These are phyloP conservation scores for Wallacemonas sp. DNA, from an alignment of 208 protist species.

Conservation along the genomic window DNA sequence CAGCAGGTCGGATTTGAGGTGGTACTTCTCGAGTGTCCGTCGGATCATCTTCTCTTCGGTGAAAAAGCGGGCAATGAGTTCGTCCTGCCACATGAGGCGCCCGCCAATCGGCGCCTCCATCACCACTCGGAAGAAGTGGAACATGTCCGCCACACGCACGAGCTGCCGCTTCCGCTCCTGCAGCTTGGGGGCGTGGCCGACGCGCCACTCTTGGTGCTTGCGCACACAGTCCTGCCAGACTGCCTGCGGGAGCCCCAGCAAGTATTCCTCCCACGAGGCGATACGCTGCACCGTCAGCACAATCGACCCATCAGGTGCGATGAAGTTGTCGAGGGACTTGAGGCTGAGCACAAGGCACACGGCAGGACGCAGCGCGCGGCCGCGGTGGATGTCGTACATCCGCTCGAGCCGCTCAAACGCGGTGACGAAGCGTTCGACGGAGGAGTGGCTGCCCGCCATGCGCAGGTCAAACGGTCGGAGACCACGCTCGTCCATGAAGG, in stretches of 20 bases:
- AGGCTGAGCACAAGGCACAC: constrained; percentile 76
- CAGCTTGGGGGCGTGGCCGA: constrained; percentile 66
- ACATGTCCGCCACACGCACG: constrained; percentile 63
- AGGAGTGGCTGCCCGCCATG: constrained; percentile 74
- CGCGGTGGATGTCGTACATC: constrained; percentile 80
- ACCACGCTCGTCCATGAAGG: constrained; percentile 73
- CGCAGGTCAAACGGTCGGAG: constrained; percentile 80
- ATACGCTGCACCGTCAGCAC: constrained; percentile 69
- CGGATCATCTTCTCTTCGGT: constrained; percentile 78
- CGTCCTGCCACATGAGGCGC: constrained; percentile 57
- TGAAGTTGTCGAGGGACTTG: constrained; percentile 50
- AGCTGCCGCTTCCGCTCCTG: constrained; percentile 63
- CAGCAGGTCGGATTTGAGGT: constrained; percentile 69
- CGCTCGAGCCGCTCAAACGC: constrained; percentile 79
- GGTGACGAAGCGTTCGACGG: constrained; percentile 75
- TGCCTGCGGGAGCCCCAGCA: constrained; percentile 63
- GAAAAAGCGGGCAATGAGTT: constrained; percentile 53
- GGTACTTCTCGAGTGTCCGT: constrained; percentile 69
- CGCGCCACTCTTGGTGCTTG: constrained; percentile 72
- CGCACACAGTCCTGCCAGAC: constrained; percentile 75
- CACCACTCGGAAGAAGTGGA: constrained; percentile 60
- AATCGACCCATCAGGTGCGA: constrained; percentile 77
- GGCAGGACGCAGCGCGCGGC: constrained; percentile 56
- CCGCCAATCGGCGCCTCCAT: constrained; percentile 56
- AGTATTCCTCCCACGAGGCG: constrained; percentile 75